Base-by-base conservation (phyloP, 2,329 filamentous ascomycete genomes). In the Pseudogymnoascus verrucosus region DNA sequence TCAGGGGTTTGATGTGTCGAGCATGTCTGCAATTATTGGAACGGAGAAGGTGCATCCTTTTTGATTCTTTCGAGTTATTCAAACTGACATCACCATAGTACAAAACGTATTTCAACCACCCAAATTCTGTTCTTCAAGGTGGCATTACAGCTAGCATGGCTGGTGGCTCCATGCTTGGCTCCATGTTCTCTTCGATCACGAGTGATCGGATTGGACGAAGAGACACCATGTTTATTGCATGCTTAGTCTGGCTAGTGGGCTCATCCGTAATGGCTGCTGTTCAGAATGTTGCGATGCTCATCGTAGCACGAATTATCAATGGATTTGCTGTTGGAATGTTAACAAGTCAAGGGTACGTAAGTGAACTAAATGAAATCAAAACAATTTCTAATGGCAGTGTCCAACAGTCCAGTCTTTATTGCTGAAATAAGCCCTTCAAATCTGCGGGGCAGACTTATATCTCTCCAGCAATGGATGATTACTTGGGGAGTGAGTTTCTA, bases 321-420 rank as follows among this genome's bases (percentile, higher is more conserved):
- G 88, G 88, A 65, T 72, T 90, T 67, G 83, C 83, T 59, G 87
- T 90, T 65, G 89, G 88, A 67, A 89, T 90, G 72, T 87, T 84
- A 73, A 89, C 86, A 23, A 86, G 88, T 26, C 86, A 90, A 71
- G 88, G 89, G 44, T 51, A 51, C 3, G 44, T 28, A 51, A 8
- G 6, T 26, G 19, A 6, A 23, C 6, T 12, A 28, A 51, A 26
- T 28, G 5, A 14, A 14, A 51, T 28, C 21, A n/a, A 26, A 5
- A 19, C 44, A 51, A 28, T 26, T 26, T 3, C 44, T 51, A 14
- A 51, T 51, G 44, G n/a, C 16, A 5, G 10, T 51, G 21, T 47
- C 21, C 21, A n/a, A 28, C n/a, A 51, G 44, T 1, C 87, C 86
- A 0, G 86, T 89, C 64, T 90, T 89, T 73, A 84, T 89, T 60